Base-by-base conservation (phyloP, 495 filamentous ascomycete genomes). In the Thozetella sp. region DNA sequence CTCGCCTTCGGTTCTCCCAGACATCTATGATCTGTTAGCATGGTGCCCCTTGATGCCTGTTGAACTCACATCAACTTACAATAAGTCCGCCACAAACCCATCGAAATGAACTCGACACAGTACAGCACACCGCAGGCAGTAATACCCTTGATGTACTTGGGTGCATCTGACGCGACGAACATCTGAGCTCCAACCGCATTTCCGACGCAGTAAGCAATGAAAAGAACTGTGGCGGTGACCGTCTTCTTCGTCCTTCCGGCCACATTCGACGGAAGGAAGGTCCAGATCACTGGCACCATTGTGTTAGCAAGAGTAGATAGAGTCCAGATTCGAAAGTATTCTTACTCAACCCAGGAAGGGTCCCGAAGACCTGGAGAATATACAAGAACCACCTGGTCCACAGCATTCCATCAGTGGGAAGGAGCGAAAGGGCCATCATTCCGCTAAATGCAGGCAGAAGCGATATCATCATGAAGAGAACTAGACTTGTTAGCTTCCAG, bases 191-290 rank as follows among this genome's bases (percentile, higher is more conserved):
- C 30, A 15, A 37, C 15, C 6, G 30, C 22, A 20, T 30, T 30
- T 54, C 52, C 52, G 11, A 19, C 25, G 17, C 52, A 54, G 9
- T 54, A 54, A 1, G 52, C 52, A 2, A 54, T 30, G 19, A 54
- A 54, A 4, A 54, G 25, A 25, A 54, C 52, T 11, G 15, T 34
- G 10, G 25, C 10, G 22, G 25, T 54, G 52, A 54, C 25, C 17
- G 52, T 30, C 25, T 54, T 54, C 25, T 54, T 54, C 10, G 52
- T 54, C 10, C 52, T 22, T 10, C 52, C 52, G 30, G 52, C 52
- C 2, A 54, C 15, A 9, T 54, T 54, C 12, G 52, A 54, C 52
- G 52, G 52, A 11, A 54, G 52, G 25, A 54, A 19, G 13, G 52
- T 54, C 52, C 52, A 54, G 15, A 54, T 34, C 52, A 54, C 25